Conservation (phyloP, 441 rosid genomes). For the Hura crepitans region DNA sequence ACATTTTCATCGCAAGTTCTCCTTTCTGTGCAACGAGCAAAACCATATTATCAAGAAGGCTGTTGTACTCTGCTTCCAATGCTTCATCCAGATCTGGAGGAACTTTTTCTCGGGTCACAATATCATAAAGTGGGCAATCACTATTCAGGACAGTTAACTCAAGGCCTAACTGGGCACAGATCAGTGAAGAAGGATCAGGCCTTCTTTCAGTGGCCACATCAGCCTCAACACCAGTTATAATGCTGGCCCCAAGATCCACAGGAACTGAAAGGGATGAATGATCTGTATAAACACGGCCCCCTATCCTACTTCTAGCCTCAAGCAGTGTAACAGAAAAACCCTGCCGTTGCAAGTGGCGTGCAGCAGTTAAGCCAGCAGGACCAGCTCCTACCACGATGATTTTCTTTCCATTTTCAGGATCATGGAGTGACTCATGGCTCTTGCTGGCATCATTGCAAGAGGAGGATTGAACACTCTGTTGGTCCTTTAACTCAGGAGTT, state of each 20-base stretch:
- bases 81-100: slow-evolving; percentile 88
- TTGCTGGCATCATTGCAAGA: slow-evolving; percentile 31
- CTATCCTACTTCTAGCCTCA: slow-evolving; percentile 92
- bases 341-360: slow-evolving; percentile 92
- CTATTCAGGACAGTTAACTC: slow-evolving; percentile 93
- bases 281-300: slow-evolving; percentile 97
- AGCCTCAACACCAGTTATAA: slow-evolving; percentile 98
- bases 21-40: slow-evolving; percentile 91
- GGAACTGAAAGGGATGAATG: slow-evolving; percentile 94
- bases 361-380: slow-evolving; percentile 98
- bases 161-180: slow-evolving; percentile 94
- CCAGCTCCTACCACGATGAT: slow-evolving; percentile 95
- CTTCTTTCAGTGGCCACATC: slow-evolving; percentile 97
- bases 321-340: slow-evolving; percentile 86
- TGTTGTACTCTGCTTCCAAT: slow-evolving; percentile 88
- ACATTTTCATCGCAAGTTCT: slow-evolving; percentile 79
- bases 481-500: slow-evolving; percentile 36
- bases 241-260: slow-evolving; percentile 99
- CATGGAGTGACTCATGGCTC: slow-evolving; percentile 32
- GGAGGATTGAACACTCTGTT: slow-evolving; percentile 32
- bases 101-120: slow-evolving; percentile 84
- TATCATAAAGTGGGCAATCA: slow-evolving; percentile 97
- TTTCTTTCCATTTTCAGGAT: slow-evolving; percentile 48
- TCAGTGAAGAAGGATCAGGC: slow-evolving; percentile 94
- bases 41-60: slow-evolving; percentile 91